Evolutionary conservation across 2,329 filamentous ascomycete species (phyloP).

Genomic region (Exophiala aquamarina): DNA sequence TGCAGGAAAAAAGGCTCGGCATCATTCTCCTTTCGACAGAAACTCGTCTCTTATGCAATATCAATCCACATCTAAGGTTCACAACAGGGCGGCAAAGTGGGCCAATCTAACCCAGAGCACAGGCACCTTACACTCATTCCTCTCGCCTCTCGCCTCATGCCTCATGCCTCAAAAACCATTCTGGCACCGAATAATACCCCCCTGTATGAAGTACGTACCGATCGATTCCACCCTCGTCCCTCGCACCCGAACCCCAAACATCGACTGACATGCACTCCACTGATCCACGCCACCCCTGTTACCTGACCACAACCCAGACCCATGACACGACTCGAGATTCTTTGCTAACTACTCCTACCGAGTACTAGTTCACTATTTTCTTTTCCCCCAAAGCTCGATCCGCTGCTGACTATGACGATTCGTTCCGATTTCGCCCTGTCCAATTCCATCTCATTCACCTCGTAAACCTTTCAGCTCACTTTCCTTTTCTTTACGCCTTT

Average conservation of each 20-base stretch:
- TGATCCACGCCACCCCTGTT: conserved; percentile 21
- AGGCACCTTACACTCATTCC: too few species aligned
- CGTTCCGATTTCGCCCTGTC: conserved; percentile 3
- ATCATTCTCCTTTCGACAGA: too few species aligned
- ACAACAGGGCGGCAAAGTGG: too few species aligned
- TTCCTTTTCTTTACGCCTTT: not conserved
- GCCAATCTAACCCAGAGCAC: too few species aligned
- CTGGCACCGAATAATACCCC: not conserved
- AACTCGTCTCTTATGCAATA: too few species aligned
- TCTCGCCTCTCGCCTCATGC: too few species aligned
- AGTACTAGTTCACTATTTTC: conserved; percentile 11
- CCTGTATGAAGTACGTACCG: too few species aligned
- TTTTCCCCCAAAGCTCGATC: not conserved
- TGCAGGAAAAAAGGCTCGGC: too few species aligned
- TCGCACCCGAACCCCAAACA: conserved; percentile 3
- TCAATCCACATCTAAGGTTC: too few species aligned
- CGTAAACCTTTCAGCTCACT: not conserved
- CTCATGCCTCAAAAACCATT: too few species aligned
- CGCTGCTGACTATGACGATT: not conserved
- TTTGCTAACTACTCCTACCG: conserved; percentile 5
- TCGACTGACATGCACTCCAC: conserved; percentile 20
- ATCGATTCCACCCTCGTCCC: too few species aligned
- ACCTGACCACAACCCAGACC: not conserved
- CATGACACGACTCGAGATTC: conserved; percentile 14
- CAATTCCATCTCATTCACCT: not conserved